Base-by-base conservation (phyloP, 306 rosid species). In the Corylus americana region DNA sequence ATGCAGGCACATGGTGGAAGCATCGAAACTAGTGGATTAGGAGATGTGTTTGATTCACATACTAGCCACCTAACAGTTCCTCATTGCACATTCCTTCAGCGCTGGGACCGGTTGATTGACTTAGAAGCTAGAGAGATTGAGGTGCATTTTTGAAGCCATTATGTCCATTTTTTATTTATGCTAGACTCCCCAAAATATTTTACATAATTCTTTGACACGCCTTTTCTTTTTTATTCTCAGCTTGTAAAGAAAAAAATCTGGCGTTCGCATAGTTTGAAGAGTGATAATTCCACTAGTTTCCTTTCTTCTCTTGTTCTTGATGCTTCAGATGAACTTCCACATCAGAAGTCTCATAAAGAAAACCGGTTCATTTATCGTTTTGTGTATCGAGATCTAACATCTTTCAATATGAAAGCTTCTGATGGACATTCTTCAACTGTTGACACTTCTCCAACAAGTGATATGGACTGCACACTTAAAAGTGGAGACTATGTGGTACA, bases 401-500 rank as follows among this genome's bases (percentile, higher is more conserved):
- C 81, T 71, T 62, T 63, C 66, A 70, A 76, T 74, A 80, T 47
- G 73, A 78, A 80, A 79, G 82, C 74, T 58, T 83, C 88, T 49
- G 84, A 84, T 79, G 79, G 54, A 18, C 87, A 80, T 62, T 73
- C 74, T 73, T 80, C 70, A 39, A 77, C 50, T 78, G 72, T 73
- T 51, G 73, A 71, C 18, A 66, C 91, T 57, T 89, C 86, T 42
- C 72, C 83, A 11, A 66, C 14, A 84, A 85, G 53, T 79, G 84
- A 86, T 76, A 78, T 89, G 48, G 87, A 86, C 85, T 82, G 88
- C 81, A 85, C 80, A 67, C 84, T 94, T 44, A 84, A 85, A 86
- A 87, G 84, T 75, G 98, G 98, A 37, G 98, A 94, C 80, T 78
- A 78, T 83, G 98, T 94, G 98, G 97, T 94, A 90, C 50, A 81